Base-by-base conservation (phyloP, 306 rosid genomes). In the Cucurbita pepo region DNA sequence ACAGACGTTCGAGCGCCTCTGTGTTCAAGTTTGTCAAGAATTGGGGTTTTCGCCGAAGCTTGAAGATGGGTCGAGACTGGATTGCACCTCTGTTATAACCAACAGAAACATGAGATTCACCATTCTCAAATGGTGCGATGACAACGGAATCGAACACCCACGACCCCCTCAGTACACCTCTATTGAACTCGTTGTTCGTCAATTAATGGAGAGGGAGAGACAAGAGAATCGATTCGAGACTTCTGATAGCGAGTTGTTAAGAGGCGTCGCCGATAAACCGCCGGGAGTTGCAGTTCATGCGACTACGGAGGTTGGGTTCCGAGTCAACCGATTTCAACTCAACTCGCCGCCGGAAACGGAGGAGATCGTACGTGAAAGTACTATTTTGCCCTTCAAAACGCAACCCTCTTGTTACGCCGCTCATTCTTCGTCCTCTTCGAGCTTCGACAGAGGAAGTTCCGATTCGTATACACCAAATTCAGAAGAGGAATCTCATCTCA, bases 1-100 rank as follows among this genome's bases (percentile, higher is more conserved):
- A 8, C 97, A 95, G 59, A 90, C 99, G 22, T 95, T 88, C 75
- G 99, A 95, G 66, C 91, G 99, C 10, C 48, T 85, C 60, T 70
- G 86, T 37, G 90, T 85, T 10, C 89, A 84, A 47, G 85, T 84
- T 8, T 95, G 95, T 76, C 74, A 56, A 5, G 88, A 89, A 10
- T 60, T 91, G 10, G 75, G 78, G 5, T 89, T 82, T 76, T 52
- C 82, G 0, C 95, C 96, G 0, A 64, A 6, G 13, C 81, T 89
- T 0, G 80, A 84, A 41, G 95, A 89, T 66, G 96, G 92, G 0
- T 70, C 99, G 15, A 80, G 80, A 8, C 88, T 96, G 53, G 96
- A 95, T 78, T 95, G 89, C 87, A 83, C 97, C 14, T 56, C 89
- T 0, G 11, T 88, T 13, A 89, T 95, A 53, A 72, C 89, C 8